Base-by-base conservation (phyloP, 805 yeast genomes). In the Myxozyma vanderwaltii region DNA sequence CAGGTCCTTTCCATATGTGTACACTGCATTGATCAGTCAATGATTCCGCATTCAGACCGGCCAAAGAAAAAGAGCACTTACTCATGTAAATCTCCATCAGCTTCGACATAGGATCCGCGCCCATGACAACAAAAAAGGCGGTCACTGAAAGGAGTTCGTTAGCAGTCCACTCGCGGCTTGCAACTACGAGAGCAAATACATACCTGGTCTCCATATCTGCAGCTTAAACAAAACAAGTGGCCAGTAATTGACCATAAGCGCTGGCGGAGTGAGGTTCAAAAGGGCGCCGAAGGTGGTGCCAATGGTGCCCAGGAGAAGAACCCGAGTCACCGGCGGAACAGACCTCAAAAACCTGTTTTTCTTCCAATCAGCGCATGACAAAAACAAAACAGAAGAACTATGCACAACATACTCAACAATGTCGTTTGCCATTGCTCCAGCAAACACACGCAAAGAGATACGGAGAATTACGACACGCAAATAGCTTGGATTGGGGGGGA, bases 21-120 rank as follows among this genome's bases (percentile, higher is more conserved):
- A 67, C 43, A 66, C 66, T 64, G 53, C 23, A 47, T n/a, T n/a
- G n/a, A n/a, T n/a, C n/a, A n/a, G n/a, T n/a, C n/a, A n/a, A n/a
- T n/a, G n/a, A n/a, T n/a, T n/a, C n/a, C n/a, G n/a, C n/a, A n/a
- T n/a, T n/a, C n/a, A n/a, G n/a, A n/a, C n/a, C n/a, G 29, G 15
- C 1, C n/a, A 17, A 4, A 29, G 10, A 35, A 12, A 5, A 31
- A 39, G 23, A 19, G 6, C 66, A 10, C n/a, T n/a, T 54, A 63
- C 67, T 31, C 67, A 64, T 64, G 50, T 64, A 64, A 36, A 64
- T 62, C 36, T 64, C 67, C 67, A 64, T 64, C 41, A 64, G 27
- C 39, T 54, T 59, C 27, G 66, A 65, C 63, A 64, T 59, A 10
- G 67, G 67, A 51, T 62, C 63, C 24, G 49, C 46, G 24, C 63